Evolutionary conservation across 768 basidiomycete genomes (phyloP), one percentile per base, ranked within the genome.

Genomic region (Mycena vitilis): DNA sequence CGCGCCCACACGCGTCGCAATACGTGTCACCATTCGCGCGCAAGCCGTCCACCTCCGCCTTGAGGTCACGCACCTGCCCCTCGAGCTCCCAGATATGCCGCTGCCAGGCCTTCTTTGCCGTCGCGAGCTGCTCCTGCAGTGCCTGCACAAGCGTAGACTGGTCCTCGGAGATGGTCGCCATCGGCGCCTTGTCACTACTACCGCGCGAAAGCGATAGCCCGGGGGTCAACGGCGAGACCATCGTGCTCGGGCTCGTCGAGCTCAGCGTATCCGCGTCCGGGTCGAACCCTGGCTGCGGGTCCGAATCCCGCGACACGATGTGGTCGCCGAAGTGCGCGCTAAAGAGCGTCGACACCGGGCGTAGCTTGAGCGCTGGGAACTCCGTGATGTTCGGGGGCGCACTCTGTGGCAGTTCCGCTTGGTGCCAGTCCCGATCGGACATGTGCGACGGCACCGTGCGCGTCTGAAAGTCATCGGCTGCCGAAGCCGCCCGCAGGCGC

Each of bases 311-410:
- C 63, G 30, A 62, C 48, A 84, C 78, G 40, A 87, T 78, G 56
- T 85, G 82, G 37, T 85, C 84, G 11, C 85, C 82, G 73, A 94
- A 92, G 34, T 91, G 88, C 12, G 87, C 81, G 73, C 91, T 91
- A 77, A 95, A 95, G 49, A 90, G 81, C 1, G 89, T 88, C 23
- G 94, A 95, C 20, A 94, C 83, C 4, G 93, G 93, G 18, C 94
- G 87, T 59, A 95, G 79, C 73, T 87, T 89, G 54, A 95, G 83
- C 4, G 86, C 81, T 13, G 90, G 84, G 73, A 94, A 95, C 59
- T 88, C 87, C 1, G 84, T 79, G 11, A 87, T 83, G 52, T 85
- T 81, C 23, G 92, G 84, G 2, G 92, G 93, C 34, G 92, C 92
- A 73, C 90, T 92, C 70, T 85, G 86, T 1, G 90, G 84, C 23